These are phyloP conservation scores for Chionographis japonica DNA, from an alignment of 106 monocot species.

Conservation along the genomic window DNA sequence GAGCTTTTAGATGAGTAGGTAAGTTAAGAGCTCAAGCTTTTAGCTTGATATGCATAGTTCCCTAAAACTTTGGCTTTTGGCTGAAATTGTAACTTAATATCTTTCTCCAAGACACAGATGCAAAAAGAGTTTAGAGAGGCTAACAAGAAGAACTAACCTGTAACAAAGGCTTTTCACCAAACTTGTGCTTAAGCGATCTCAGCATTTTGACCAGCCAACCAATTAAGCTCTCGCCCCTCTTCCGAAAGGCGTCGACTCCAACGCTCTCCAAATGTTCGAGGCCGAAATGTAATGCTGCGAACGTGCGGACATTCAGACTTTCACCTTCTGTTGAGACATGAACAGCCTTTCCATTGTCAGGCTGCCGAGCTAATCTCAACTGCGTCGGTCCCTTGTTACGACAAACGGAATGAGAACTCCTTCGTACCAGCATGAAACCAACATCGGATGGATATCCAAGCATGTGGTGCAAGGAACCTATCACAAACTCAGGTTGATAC, in stretches of 20 bases:
- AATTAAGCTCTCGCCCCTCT: slow-evolving; percentile 14
- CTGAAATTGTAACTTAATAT: too few relatives aligned
- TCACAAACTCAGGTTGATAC: slow-evolving; percentile 35
- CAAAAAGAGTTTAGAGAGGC: not conserved
- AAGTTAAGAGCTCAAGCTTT: too few relatives aligned
- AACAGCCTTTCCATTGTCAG: slow-evolving; percentile 20
- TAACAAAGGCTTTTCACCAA: slow-evolving; percentile 18
- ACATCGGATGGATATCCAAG: slow-evolving; percentile 27
- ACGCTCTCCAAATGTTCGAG: slow-evolving; percentile 29
- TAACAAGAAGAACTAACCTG: slow-evolving; percentile 21
- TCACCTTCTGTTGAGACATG: slow-evolving; percentile 22
- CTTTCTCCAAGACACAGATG: not conserved
- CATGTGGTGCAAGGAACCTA: slow-evolving; percentile 30
- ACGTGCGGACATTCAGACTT: slow-evolving; percentile 16
- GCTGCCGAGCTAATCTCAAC: slow-evolving; percentile 1
- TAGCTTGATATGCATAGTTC: too few relatives aligned
- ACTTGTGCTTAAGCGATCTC: slow-evolving; percentile 22
- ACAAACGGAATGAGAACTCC: slow-evolving; percentile 24
- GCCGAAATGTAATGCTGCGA: slow-evolving; percentile 24
- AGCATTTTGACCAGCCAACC: slow-evolving; percentile 28
- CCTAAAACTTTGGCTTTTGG: too few relatives aligned
- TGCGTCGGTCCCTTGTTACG: slow-evolving; percentile 2
- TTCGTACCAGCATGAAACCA: slow-evolving; percentile 20
- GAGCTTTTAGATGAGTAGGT: too few relatives aligned
- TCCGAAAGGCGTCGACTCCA: slow-evolving; percentile 23